Evolutionary conservation across 805 yeast species (phyloP).

Genomic region (Wickerhamiella sorbophila): DNA sequence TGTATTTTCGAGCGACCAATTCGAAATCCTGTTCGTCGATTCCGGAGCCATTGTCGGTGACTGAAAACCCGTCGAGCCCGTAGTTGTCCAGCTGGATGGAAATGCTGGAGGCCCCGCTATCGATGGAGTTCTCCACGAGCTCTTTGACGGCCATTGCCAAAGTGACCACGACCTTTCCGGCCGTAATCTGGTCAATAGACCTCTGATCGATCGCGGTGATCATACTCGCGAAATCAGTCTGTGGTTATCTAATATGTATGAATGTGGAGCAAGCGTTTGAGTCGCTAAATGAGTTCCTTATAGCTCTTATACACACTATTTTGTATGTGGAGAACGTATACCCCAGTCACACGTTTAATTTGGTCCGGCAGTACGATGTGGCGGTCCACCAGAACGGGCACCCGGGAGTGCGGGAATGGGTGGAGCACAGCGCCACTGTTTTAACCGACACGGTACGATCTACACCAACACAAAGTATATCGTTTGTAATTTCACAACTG

Average conservation of each 20-base stretch:
- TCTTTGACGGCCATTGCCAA: conserved; percentile 70
- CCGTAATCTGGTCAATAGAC: conserved; percentile 66
- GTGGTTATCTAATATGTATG: neutral
- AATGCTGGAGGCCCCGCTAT: conserved; percentile 55
- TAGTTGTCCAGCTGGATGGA: conserved; percentile 55
- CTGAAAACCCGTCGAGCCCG: conserved; percentile 61
- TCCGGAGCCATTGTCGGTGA: conserved; percentile 64
- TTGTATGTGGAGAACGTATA: conserved; percentile 41
- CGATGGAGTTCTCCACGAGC: conserved; percentile 72
- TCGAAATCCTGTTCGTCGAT: conserved; percentile 36
- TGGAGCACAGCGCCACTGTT: conserved; percentile 28
- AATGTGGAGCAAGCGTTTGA: conserved; percentile 6
- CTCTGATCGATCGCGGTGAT: conserved; percentile 29
- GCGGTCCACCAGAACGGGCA: conserved; percentile 32
- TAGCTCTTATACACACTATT: conserved; percentile 39
- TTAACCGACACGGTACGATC: conserved; percentile 13
- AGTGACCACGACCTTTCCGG: conserved; percentile 86
- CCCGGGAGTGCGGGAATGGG: conserved; percentile 34
- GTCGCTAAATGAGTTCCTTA: conserved; percentile 34
- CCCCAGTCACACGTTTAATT: conserved; percentile 35
- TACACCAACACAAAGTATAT: conserved; percentile 14
- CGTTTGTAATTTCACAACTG: conserved; percentile 27
- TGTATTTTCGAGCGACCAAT: conserved; percentile 33
- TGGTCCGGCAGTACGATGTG: conserved; percentile 31
- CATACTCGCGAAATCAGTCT: conserved; percentile 6